Percentiles rank a stretch among this genome's conserved stretches.
These are phyloP conservation scores for Penicillium pancosmium DNA, from an alignment of 495 filamentous ascomycete genomes.

Conservation along the genomic window DNA sequence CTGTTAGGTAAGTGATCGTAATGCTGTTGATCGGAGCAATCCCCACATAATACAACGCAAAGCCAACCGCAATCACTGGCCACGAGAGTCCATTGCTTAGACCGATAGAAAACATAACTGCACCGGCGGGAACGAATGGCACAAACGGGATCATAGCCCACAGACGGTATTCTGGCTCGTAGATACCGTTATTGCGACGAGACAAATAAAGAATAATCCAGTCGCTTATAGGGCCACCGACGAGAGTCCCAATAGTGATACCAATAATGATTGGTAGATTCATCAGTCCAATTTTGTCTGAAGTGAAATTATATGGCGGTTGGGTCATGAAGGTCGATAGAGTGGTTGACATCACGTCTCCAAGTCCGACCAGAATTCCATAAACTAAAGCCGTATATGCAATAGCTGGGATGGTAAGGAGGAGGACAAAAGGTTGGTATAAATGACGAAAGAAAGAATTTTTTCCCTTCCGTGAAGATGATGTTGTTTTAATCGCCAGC, in stretches of 20 bases:
- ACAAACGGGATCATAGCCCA: conserved; percentile 23
- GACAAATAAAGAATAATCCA: conserved; percentile 32
- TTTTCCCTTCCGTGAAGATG: no score
- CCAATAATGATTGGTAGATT: conserved; percentile 38
- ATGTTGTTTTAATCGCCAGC: no score
- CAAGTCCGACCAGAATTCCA: conserved; percentile 28
- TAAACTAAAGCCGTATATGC: conserved; percentile 35
- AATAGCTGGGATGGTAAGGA: conserved; percentile 34
- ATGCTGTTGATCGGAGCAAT: background rate
- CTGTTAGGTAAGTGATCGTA: conserved; percentile 29
- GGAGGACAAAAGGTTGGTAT: conserved; percentile 20
- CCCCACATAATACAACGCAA: background rate
- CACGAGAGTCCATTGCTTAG: background rate
- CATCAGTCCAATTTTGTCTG: conserved; percentile 35
- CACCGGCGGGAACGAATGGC: conserved; percentile 11
- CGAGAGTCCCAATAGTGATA: conserved; percentile 32
- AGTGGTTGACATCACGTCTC: conserved; percentile 30
- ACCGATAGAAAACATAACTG: conserved; percentile 26
- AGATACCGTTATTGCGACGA: conserved; percentile 37
- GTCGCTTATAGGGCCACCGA: conserved; percentile 36
- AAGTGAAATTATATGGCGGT: conserved; percentile 41
- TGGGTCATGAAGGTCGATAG: conserved; percentile 26
- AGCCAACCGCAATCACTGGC: background rate
- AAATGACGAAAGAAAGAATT: no score
- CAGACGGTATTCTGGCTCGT: conserved; percentile 42